Evolutionary conservation across 2,329 filamentous ascomycete genomes (phyloP).

Genomic region (Trichoderma koningiopsis): DNA sequence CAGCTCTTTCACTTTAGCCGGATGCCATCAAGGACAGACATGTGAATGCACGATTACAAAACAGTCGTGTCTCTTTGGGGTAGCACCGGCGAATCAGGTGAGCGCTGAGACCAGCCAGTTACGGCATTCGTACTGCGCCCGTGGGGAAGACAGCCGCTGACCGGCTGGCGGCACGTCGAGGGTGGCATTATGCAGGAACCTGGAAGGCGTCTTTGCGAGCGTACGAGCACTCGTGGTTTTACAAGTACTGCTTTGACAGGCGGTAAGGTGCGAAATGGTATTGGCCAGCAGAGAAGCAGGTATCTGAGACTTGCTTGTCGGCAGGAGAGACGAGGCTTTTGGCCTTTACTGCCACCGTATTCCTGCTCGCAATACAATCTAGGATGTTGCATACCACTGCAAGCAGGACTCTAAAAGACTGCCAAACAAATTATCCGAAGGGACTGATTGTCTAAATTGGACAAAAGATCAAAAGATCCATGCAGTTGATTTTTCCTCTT

Average conservation of each 20-base stretch:
- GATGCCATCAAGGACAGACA: background rate
- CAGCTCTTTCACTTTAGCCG: conserved; percentile 5
- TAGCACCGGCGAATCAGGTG: conserved; percentile 5
- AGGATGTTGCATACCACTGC: background rate
- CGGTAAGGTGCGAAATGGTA: background rate
- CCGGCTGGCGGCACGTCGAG: conserved; percentile 13
- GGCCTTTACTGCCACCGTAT: background rate
- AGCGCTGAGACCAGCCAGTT: background rate
- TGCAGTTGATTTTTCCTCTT: background rate
- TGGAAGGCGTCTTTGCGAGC: background rate
- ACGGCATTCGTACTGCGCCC: background rate
- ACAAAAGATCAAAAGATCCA: conserved; percentile 5
- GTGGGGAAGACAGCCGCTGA: conserved; percentile 1
- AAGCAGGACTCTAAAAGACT: background rate
- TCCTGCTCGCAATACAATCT: background rate
- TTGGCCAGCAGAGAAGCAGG: background rate
- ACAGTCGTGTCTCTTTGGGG: background rate
- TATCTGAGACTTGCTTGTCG: background rate
- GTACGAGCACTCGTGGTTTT: background rate
- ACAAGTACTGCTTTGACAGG: background rate
- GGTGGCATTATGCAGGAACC: conserved; percentile 19
- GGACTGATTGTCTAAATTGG: background rate
- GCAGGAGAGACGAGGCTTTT: background rate
- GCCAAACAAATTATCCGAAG: background rate
- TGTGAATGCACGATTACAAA: conserved; percentile 3